phyloP scores from a whole-genome alignment of 108 stramenopile species.

The Conticribra guillardii region DNA sequence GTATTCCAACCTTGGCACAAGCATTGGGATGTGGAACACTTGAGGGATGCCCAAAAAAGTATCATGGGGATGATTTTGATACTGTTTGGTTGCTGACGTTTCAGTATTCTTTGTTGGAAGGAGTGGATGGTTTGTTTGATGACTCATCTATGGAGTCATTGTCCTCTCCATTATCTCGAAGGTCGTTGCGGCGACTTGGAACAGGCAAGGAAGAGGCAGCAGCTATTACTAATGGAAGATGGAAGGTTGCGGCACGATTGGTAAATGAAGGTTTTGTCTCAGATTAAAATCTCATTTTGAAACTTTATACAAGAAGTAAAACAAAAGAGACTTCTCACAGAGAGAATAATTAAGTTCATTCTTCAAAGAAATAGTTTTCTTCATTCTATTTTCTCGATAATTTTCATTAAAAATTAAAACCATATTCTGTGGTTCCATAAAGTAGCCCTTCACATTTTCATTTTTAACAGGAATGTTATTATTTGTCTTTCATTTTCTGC shows the following conservation, averaged over 20 bases:
- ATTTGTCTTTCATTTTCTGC: no score
- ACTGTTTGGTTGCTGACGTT: conserved; percentile 50
- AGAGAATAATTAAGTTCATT: no score
- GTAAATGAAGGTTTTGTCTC: conserved; percentile 44
- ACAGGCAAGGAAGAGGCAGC: background rate
- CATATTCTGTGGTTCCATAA: no score
- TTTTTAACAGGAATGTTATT: no score
- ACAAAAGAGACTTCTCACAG: no score
- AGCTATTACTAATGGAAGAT: background rate
- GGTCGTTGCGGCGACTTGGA: background rate
- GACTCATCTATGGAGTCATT: background rate
- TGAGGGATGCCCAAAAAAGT: conserved; percentile 46
- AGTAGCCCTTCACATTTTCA: no score
- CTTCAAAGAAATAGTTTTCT: no score
- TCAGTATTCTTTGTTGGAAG: conserved; percentile 25
- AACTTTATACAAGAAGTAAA: no score
- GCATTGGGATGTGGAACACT: conserved; percentile 41
- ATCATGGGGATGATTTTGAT: conserved; percentile 44
- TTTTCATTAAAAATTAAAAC: no score
- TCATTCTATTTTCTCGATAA: no score
- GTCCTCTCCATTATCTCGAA: background rate
- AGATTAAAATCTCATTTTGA: conserved; percentile 7
- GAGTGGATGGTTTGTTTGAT: background rate
- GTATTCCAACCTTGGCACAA: conserved; percentile 37
- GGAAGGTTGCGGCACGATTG: conserved; percentile 40